Conservation (phyloP, 306 rosid genomes). For the Pyrus bretschneideri region DNA sequence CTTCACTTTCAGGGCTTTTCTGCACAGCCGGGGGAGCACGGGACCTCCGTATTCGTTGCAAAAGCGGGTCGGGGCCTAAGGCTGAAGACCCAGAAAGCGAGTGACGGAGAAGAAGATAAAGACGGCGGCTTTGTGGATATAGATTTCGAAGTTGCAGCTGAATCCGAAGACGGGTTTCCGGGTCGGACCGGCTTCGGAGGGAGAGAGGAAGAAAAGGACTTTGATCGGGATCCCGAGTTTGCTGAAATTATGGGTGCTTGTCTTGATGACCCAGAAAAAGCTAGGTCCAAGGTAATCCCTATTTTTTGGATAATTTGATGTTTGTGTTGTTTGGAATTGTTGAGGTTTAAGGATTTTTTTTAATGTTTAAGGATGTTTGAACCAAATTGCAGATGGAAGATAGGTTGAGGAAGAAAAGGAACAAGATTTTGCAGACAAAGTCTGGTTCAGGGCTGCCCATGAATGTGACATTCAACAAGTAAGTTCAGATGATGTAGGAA, state of each 20-base stretch:
- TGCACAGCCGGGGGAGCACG: neutral
- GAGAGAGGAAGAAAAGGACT: constrained; percentile 44
- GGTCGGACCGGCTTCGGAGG: constrained; percentile 35
- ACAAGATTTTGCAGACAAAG: constrained; percentile 73
- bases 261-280: constrained; percentile 69
- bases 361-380: neutral
- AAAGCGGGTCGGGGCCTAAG: constrained; percentile 15
- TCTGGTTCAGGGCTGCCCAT: constrained; percentile 69
- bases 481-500: constrained; percentile 19
- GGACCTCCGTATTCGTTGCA: constrained; percentile 10
- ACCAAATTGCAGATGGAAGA: constrained; percentile 71
- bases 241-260: constrained; percentile 67
- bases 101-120: constrained; percentile 19
- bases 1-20: neutral
- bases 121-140: constrained; percentile 16
- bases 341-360: neutral
- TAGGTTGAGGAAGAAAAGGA: constrained; percentile 78
- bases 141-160: constrained; percentile 11
- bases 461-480: constrained; percentile 75
- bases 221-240: constrained; percentile 72
- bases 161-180: constrained; percentile 26
- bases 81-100: constrained; percentile 23
- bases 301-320: neutral
- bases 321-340: neutral
- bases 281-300: constrained; percentile 60